Base-by-base conservation (phyloP, 2,329 filamentous ascomycete genomes). In the Lecanoromycetidae sp. region DNA sequence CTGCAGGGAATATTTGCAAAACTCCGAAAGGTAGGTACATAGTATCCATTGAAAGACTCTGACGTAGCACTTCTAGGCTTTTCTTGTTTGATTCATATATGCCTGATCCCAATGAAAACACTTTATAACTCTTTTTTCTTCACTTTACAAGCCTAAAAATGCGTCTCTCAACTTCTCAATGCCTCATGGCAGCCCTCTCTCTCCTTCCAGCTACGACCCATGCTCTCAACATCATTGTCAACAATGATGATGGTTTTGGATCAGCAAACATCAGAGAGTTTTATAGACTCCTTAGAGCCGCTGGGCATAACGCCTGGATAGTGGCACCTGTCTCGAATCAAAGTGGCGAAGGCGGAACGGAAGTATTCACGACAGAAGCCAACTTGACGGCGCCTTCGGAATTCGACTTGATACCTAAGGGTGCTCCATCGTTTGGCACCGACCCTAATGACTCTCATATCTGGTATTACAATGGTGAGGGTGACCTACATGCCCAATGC, bases 381-480 rank as follows among this genome's bases (percentile, higher is more conserved):
- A 68, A 64, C 26, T 61, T 74, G 33, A 64, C 63, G 3, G 46
- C 56, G 1, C 57, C 67, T 34, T 63, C 65, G 0, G 65, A 74
- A 48, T 75, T 65, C 59, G 59, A 63, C 52, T 60, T 72, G 30
- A 56, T 75, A 29, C 67, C 68, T 30, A 61, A 64, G 2, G 71
- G 71, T 4, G 62, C 67, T 1, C 70, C 70, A 3, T 68, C 69
- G 0, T 54, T 74, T 20, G 75, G 76, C 37, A 63, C 61, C 13
- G 73, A 77, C 53, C 73, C 72, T 10, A 57, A 59, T 17, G 71
- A 77, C 48, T 62, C 63, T 44, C 66, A 74, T 50, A 74, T 79
- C 52, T 78, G 72, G 72, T 77, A 78, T 56, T 79, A 77, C 60
- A 75, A 77, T 44, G 74, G 75, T 19, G n/a, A n/a, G n/a, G n/a